These are phyloP conservation scores for Thermomucor indicae-seudaticae DNA, from an alignment of 371 early-diverging fungal genomes.

Conservation along the genomic window DNA sequence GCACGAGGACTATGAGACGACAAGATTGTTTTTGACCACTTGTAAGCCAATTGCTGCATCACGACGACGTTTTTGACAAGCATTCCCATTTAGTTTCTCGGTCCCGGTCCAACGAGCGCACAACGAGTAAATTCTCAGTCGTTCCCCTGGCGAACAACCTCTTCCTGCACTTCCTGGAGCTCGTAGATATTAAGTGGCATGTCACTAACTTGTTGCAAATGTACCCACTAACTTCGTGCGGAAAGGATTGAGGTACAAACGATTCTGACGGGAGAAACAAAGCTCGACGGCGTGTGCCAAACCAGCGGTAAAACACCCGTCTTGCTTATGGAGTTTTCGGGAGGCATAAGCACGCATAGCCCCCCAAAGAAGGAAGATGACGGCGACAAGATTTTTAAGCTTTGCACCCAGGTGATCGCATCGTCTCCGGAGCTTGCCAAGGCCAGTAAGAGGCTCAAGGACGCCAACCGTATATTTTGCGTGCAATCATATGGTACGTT, in stretches of 20 bases:
- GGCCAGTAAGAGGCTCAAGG: not conserved
- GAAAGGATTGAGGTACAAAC: not conserved
- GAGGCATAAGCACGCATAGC: not conserved
- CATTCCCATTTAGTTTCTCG: not conserved
- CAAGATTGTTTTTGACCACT: not conserved
- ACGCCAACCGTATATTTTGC: not conserved
- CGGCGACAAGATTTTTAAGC: not conserved
- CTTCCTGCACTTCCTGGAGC: not conserved
- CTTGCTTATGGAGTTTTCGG: not conserved
- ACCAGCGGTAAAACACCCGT: not conserved
- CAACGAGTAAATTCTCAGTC: not conserved
- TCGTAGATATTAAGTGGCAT: not conserved
- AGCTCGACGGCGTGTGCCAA: not conserved
- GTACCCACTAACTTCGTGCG: not conserved
- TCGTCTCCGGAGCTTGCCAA: not conserved
- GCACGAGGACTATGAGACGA: not conserved
- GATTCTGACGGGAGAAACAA: not conserved
- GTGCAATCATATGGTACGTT: not conserved
- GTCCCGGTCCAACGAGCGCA: not conserved
- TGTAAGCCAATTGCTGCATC: not conserved
- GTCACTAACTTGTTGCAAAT: not conserved
- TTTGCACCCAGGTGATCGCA: not conserved
- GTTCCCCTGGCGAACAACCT: not conserved
- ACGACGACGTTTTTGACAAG: not conserved
- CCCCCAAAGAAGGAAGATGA: not conserved